Evolutionary conservation across 306 rosid genomes (phyloP), one percentile per base, ranked within the genome.

Genomic region (Prosopis cineraria): DNA sequence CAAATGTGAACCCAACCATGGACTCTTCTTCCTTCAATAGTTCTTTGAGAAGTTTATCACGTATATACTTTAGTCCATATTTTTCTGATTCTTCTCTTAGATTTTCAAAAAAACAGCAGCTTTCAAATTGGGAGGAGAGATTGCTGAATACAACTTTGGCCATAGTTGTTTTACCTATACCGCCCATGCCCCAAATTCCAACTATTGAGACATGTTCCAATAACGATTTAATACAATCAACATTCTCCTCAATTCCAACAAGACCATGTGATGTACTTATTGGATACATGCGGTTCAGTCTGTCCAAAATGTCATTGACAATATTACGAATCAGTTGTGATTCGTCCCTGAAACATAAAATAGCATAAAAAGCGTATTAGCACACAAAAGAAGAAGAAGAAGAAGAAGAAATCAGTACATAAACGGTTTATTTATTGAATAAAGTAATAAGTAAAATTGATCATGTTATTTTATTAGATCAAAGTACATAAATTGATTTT

Each of bases 171-270:
- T 73, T 76, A 0, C 79, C 79, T 0, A 76, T 37, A 5, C 79
- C 79, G 1, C 79, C 67, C 77, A 83, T 83, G 20, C 87, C 87
- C 75, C 81, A 84, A 30, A 84, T 70, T 30, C 87, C 87, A 64
- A 84, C 50, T 20, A 31, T 63, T 14, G 55, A 24, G 16, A 1
- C 19, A 0, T 1, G 16, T 68, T 68, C 2, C 16, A 72, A 19
- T 1, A 73, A 31, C 11, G 2, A 36, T 20, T 73, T 80, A n/a
- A 77, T 50, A 16, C 5, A 0, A 11, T 20, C 10, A 10, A 2
- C 4, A 0, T 22, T 60, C 31, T 70, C 34, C 1, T 75, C 68
- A 60, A 37, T 43, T 59, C 70, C 77, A 47, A 79, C 78, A n/a
- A 74, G 17, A 37, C 34, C 65, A 70, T 45, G 30, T 56, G 64